These are phyloP conservation scores for Collybia nuda DNA, from an alignment of 768 basidiomycete species.

Conservation along the genomic window DNA sequence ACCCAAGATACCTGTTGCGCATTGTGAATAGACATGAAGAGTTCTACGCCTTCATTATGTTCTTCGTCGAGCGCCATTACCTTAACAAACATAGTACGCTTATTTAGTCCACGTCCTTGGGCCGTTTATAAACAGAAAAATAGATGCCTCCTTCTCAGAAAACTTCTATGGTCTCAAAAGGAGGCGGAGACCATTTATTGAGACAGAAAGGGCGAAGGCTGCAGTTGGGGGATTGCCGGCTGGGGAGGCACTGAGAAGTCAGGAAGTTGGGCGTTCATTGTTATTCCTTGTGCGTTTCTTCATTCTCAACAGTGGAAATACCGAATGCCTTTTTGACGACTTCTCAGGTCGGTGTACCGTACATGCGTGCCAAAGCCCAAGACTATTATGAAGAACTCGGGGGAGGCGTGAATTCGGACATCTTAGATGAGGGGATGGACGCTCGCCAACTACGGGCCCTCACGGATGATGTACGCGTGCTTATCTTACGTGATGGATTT, in stretches of 20 bases:
- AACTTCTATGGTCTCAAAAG: slow-evolving; percentile 94
- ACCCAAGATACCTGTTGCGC: slow-evolving; percentile 89
- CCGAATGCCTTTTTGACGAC: neutral
- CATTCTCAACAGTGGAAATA: neutral
- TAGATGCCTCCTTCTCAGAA: slow-evolving; percentile 93
- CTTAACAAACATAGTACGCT: slow-evolving; percentile 79
- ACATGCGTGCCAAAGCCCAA: slow-evolving; percentile 83
- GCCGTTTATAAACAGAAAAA: neutral
- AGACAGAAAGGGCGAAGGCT: slow-evolving; percentile 62
- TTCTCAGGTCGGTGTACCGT: slow-evolving; percentile 83
- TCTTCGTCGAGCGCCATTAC: slow-evolving; percentile 89
- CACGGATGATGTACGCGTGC: slow-evolving; percentile 49
- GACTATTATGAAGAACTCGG: slow-evolving; percentile 91
- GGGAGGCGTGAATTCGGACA: slow-evolving; percentile 71
- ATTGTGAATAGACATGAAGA: slow-evolving; percentile 96
- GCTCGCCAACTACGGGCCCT: slow-evolving; percentile 42
- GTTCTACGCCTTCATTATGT: slow-evolving; percentile 87
- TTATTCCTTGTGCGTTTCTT: slow-evolving; percentile 68
- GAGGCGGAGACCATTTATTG: slow-evolving; percentile 67
- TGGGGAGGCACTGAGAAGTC: slow-evolving; percentile 63
- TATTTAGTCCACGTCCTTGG: neutral
- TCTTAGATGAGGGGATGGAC: slow-evolving; percentile 54
- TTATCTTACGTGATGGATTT: slow-evolving; percentile 3
- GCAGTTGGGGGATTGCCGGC: slow-evolving; percentile 66
- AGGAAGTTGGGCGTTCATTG: slow-evolving; percentile 76